These are phyloP conservation scores for Diaporthe nobilis DNA, from an alignment of 2,329 filamentous ascomycete genomes.

Conservation along the genomic window DNA sequence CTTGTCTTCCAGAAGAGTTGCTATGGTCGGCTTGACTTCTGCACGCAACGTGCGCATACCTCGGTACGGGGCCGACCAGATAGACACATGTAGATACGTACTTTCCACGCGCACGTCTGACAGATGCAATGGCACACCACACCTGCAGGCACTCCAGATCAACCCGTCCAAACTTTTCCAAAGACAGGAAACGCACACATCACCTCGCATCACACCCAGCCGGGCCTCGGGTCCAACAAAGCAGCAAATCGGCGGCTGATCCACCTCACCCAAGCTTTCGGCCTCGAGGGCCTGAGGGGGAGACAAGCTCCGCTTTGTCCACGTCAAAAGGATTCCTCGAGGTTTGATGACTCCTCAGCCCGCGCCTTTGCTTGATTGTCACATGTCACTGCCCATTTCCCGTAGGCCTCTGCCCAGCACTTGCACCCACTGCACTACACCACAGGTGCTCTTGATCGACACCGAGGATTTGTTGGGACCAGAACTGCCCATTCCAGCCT, in stretches of 20 bases:
- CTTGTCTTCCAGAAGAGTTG: neutral
- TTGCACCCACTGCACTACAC: neutral
- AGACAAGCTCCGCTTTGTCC: slow-evolving; percentile 19
- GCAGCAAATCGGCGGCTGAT: slow-evolving; percentile 19
- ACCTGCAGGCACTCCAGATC: slow-evolving; percentile 21
- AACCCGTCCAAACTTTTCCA: slow-evolving; percentile 11
- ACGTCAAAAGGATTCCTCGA: neutral
- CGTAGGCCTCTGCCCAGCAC: too few species aligned
- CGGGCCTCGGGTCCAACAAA: slow-evolving; percentile 17
- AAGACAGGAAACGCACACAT: neutral
- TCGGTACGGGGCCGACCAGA: neutral
- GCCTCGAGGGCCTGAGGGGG: neutral
- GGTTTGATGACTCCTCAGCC: slow-evolving; percentile 7
- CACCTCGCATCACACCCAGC: slow-evolving; percentile 16
- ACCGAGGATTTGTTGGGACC: slow-evolving; percentile 27
- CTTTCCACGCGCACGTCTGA: neutral
- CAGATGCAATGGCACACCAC: slow-evolving; percentile 29
- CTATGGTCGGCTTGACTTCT: neutral
- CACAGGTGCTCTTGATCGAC: slow-evolving; percentile 12
- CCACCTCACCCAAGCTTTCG: slow-evolving; percentile 15
- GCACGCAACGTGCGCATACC: neutral
- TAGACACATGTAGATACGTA: neutral
- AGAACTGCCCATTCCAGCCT: slow-evolving; percentile 31
- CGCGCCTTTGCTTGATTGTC: slow-evolving; percentile 1
- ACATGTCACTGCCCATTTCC: slow-evolving; percentile 18